Evolutionary conservation across 2,329 filamentous ascomycete species (phyloP).

Genomic region (Claviceps capensis): DNA sequence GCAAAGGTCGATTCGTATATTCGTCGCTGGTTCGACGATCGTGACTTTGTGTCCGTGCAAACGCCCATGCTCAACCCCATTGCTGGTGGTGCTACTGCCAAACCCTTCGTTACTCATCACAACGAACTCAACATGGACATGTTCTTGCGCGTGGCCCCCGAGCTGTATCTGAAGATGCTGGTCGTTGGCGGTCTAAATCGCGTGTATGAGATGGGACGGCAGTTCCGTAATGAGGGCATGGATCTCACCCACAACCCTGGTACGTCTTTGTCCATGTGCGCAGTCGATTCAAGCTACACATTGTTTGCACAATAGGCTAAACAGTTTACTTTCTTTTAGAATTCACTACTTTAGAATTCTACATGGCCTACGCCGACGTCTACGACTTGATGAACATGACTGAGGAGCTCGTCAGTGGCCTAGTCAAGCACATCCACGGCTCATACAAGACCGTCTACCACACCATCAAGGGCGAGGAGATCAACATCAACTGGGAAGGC

Average conservation of each 20-base stretch:
- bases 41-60: conserved; percentile 86
- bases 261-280: conserved; percentile 7
- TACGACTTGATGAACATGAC: conserved; percentile 73
- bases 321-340: conserved; percentile 32
- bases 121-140: conserved; percentile 93
- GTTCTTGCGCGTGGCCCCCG: conserved; percentile 88
- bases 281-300: background rate
- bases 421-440: conserved; percentile 82
- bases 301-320: background rate
- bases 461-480: conserved; percentile 72
- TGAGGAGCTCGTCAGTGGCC: conserved; percentile 79
- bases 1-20: conserved; percentile 83
- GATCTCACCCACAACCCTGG: conserved; percentile 68
- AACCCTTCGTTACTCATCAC: conserved; percentile 86
- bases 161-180: conserved; percentile 91
- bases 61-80: conserved; percentile 97
- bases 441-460: conserved; percentile 75
- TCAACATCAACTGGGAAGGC: conserved; percentile 89
- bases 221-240: conserved; percentile 82
- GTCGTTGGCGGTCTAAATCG: conserved; percentile 88
- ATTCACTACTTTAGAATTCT: conserved; percentile 97
- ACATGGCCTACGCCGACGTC: conserved; percentile 84
- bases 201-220: conserved; percentile 90
- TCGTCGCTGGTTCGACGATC: conserved; percentile 73
- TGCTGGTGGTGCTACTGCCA: conserved; percentile 87